These are phyloP conservation scores for Xylaria venustula DNA, from an alignment of 495 filamentous ascomycete genomes.

Conservation along the genomic window DNA sequence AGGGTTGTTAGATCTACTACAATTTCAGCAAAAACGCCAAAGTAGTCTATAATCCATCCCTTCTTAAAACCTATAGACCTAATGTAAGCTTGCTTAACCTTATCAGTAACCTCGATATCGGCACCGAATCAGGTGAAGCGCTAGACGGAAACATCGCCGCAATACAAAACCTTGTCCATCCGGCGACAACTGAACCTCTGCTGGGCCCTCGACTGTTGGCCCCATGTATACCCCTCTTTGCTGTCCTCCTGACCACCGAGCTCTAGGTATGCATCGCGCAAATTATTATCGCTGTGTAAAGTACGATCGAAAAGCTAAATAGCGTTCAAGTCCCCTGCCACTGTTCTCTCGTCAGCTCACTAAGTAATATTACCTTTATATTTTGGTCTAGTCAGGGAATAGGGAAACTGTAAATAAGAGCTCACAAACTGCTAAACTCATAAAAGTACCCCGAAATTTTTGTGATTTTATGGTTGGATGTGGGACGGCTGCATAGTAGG, in stretches of 20 bases:
- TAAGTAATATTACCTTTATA: too few species aligned
- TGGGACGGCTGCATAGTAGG: too few species aligned
- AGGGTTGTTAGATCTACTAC: too few species aligned
- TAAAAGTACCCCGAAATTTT: too few species aligned
- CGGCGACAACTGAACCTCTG: conserved; percentile 43
- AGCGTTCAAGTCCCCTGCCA: conserved; percentile 56
- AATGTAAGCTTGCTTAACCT: too few species aligned
- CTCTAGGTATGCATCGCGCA: conserved; percentile 54
- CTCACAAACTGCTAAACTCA: too few species aligned
- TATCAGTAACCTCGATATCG: conserved; percentile 11
- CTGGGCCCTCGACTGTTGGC: conserved; percentile 43
- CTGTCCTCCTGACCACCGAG: conserved; percentile 48
- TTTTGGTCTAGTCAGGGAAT: too few species aligned
- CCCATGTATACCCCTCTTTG: conserved; percentile 58
- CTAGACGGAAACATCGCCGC: conserved; percentile 7
- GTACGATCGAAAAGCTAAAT: conserved; percentile 51
- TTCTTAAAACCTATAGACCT: conserved; percentile 26
- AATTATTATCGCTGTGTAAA: conserved; percentile 42
- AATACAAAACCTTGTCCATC: conserved; percentile 53
- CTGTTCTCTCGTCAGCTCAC: neutral
- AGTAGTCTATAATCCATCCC: conserved; percentile 52
- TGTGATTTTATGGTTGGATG: too few species aligned
- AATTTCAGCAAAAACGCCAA: conserved; percentile 40
- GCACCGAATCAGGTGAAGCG: conserved; percentile 42
- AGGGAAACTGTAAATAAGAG: too few species aligned